Evolutionary conservation across 768 basidiomycete species (phyloP), one percentile per base, ranked within the genome.

Genomic region (Lactarius indigo): DNA sequence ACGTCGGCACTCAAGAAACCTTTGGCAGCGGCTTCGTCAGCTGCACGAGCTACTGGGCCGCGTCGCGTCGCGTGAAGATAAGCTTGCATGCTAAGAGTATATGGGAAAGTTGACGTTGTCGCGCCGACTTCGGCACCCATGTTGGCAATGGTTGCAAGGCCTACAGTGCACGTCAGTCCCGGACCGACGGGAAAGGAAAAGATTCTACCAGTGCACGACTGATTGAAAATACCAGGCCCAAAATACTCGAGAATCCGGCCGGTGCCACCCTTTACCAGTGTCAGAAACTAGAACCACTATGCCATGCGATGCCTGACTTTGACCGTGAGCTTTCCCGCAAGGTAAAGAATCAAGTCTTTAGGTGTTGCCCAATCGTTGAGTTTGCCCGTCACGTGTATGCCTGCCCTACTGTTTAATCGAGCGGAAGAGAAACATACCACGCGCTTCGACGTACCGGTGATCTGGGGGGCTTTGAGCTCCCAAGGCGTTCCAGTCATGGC

Each of bases 71-170:
- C 95, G 69, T 85, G 81, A 35, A 99, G 85, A 78, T 98, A 99
- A 41, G 86, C 82, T 37, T 87, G 84, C 96, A 98, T 98, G 73
- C 87, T 86, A 20, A 85, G 78, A 18, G 94, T 94, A 78, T 98
- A 99, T 5, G 96, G 96, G 84, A 99, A 99, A 7, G 91, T 94
- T 1, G 96, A 96, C 0, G 97, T 98, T 1, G 97, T 99, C n/a
- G 97, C 97, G 44, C 97, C 97, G n/a, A 98, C 96, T 81, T 99
- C 97, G 15, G 97, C 97, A 59, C 97, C 97, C 97, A 98, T 99
- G 78, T 99, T 98, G 54, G 93, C 91, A 63, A 99, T 91, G 2
- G 97, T 98, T 1, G 96, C 97, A 62, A 97, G 79, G 63, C 92
- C 91, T 91, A 59, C 33, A 55, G 57, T 55, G 47, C 42, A 33